A percentile compares a stretch with the other conserved stretches of the same genome.
These are phyloP conservation scores for Zhuliangozyma parablackwelliae DNA, from an alignment of 1,139 yeast species.

Conservation along the genomic window DNA sequence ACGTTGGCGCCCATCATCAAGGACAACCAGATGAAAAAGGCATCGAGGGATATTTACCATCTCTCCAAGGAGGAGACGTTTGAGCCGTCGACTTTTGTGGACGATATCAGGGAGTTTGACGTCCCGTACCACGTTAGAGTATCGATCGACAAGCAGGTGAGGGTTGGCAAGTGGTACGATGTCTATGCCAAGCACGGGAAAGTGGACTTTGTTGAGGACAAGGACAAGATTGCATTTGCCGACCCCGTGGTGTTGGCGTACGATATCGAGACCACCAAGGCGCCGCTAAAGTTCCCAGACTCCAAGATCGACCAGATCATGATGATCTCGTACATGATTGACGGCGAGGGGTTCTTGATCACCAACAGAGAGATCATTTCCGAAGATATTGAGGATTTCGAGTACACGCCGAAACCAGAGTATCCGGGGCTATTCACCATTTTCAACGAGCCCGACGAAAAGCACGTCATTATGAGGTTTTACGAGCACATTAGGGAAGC, in stretches of 20 bases:
- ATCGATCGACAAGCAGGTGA: conserved; percentile 75
- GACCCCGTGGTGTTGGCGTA: conserved; percentile 96
- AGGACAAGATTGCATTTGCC: conserved; percentile 84
- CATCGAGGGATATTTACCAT: conserved; percentile 65
- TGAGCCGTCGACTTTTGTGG: conserved; percentile 64
- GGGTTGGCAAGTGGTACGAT: conserved; percentile 96
- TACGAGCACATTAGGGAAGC: conserved; percentile 88
- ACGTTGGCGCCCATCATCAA: conserved; percentile 63
- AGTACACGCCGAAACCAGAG: conserved; percentile 96
- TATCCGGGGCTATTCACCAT: conserved; percentile 87
- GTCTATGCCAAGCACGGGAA: conserved; percentile 63
- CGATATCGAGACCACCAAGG: conserved; percentile 96
- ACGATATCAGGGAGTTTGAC: conserved; percentile 88
- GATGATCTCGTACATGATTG: conserved; percentile 99
- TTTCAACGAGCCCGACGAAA: conserved; percentile 86
- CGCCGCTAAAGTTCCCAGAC: conserved; percentile 94
- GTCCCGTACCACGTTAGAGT: conserved; percentile 97
- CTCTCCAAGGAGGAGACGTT: conserved; percentile 17
- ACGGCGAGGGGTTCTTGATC: conserved; percentile 91
- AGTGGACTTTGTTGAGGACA: conserved; percentile 55
- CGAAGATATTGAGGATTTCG: conserved; percentile 93
- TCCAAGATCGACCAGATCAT: conserved; percentile 88
- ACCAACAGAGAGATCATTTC: conserved; percentile 93
- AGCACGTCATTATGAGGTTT: conserved; percentile 66
- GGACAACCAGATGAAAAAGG: conserved; percentile 61